These are phyloP conservation scores for Cucumis hystrix DNA, from an alignment of 306 rosid genomes.

Conservation along the genomic window DNA sequence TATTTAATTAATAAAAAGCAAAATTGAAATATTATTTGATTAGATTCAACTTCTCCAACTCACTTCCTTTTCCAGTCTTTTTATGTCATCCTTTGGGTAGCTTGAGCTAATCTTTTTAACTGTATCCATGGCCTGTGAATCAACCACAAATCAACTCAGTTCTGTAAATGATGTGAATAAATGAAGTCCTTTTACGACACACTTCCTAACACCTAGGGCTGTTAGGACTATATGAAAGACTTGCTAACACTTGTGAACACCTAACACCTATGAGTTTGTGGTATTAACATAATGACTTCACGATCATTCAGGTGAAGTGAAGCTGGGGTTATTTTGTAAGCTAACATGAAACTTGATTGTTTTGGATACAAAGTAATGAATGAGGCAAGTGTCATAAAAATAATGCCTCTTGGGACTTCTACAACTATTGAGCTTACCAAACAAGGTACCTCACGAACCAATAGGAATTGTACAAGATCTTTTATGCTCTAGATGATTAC, in stretches of 20 bases:
- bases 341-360: neutral
- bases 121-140: slow-evolving; percentile 71
- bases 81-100: slow-evolving; percentile 77
- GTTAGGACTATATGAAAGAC: too few species aligned
- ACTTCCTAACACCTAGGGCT: neutral
- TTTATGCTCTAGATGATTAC: neutral
- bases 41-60: slow-evolving; percentile 10
- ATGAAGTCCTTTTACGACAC: neutral
- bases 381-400: neutral
- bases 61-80: slow-evolving; percentile 87
- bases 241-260: too few species aligned
- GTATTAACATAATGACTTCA: neutral
- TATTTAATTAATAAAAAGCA: neutral
- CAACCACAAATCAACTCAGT: slow-evolving; percentile 11
- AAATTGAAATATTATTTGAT: neutral
- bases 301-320: neutral
- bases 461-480: neutral
- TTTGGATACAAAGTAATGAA: neutral
- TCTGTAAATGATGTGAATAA: neutral
- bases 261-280: neutral
- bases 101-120: slow-evolving; percentile 54
- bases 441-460: neutral
- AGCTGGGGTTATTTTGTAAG: neutral
- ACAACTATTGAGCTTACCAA: neutral
- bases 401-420: neutral